Percentiles rank a stretch among this genome's conserved stretches.
phyloP scores from a whole-genome alignment of 2,329 filamentous ascomycete species.

The Aspergillus clavatus region DNA sequence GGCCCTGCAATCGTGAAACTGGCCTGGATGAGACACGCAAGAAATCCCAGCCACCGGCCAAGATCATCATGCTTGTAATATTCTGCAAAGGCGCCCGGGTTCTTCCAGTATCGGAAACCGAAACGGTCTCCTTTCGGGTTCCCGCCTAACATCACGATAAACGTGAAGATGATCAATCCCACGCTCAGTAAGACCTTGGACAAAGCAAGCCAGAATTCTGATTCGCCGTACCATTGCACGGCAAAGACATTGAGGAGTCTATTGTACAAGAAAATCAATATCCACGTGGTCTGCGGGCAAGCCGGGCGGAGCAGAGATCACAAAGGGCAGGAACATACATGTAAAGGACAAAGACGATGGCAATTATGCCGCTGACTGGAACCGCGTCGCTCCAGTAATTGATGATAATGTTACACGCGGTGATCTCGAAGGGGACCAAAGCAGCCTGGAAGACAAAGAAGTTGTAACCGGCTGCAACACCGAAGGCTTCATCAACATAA shows the following conservation, averaged over 20 bases:
- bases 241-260: conserved; percentile 62
- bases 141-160: conserved; percentile 76
- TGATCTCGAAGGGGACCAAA: conserved; percentile 50
- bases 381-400: conserved; percentile 47
- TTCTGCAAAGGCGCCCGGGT: conserved; percentile 66
- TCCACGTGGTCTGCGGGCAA: not conserved
- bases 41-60: conserved; percentile 70
- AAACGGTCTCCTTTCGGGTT: conserved; percentile 69
- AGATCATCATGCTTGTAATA: conserved; percentile 60
- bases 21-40: conserved; percentile 68
- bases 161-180: conserved; percentile 69
- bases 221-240: conserved; percentile 70
- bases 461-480: conserved; percentile 46
- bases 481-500: conserved; percentile 48
- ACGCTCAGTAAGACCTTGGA: conserved; percentile 69
- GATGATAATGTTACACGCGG: conserved; percentile 48
- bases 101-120: conserved; percentile 64
- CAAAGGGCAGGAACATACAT: conserved; percentile 26
- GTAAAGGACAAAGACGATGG: conserved; percentile 44
- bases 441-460: conserved; percentile 50
- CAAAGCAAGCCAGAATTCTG: conserved; percentile 69
- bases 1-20: conserved; percentile 64
- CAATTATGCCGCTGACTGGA: conserved; percentile 44
- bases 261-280: conserved; percentile 1
- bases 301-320: not conserved